These are phyloP conservation scores for Magnaporthiopsis incrustans DNA, from an alignment of 2,329 filamentous ascomycete species.

Conservation along the genomic window DNA sequence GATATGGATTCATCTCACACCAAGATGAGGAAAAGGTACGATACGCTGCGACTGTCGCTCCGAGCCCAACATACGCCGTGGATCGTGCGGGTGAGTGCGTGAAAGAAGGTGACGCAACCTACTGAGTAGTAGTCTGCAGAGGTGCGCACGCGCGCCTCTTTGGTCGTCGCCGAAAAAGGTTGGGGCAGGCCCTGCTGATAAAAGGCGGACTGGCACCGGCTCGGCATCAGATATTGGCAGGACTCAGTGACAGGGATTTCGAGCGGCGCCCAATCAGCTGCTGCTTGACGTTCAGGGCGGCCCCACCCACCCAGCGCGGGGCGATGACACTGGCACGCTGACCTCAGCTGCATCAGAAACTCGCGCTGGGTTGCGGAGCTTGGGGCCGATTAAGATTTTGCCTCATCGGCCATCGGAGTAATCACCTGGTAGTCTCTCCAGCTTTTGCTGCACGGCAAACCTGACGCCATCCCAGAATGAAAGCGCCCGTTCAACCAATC, in stretches of 20 bases:
- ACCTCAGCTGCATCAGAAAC: neutral
- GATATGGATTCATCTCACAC: no score
- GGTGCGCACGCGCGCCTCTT: neutral
- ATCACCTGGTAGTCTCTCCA: neutral
- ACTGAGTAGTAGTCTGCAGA: neutral
- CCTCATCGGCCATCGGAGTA: neutral
- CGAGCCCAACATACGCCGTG: neutral
- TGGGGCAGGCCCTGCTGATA: neutral
- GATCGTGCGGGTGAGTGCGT: no score
- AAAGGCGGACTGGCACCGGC: neutral
- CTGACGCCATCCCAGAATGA: neutral
- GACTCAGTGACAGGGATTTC: neutral
- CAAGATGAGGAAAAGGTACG: no score
- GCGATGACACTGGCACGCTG: neutral
- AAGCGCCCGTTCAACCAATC: neutral
- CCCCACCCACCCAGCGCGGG: neutral
- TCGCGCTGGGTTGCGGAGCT: neutral
- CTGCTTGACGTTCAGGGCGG: neutral
- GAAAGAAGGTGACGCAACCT: neutral
- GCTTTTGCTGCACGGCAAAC: conserved; percentile 11
- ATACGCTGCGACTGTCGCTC: neutral
- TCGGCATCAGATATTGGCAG: conserved; percentile 3
- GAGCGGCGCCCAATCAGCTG: neutral
- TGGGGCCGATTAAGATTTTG: conserved; percentile 22
- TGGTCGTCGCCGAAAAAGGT: neutral